Evolutionary conservation across 2,329 filamentous ascomycete species (phyloP), one percentile per base, ranked within the genome.

Genomic region (Fusarium decemcellulare): DNA sequence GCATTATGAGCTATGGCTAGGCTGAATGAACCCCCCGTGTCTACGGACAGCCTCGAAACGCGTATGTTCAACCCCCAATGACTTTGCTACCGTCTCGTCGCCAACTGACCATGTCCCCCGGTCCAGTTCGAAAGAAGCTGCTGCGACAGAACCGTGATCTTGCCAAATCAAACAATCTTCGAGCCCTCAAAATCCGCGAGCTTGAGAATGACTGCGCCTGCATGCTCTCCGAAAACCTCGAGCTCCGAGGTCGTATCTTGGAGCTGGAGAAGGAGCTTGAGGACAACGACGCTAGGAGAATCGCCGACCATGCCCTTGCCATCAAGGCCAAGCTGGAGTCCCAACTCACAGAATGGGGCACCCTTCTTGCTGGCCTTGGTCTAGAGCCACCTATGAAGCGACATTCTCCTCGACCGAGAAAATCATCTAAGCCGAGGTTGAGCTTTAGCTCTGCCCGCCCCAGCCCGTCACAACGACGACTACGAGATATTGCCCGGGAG

Each of bases 111-210:
- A 46, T 68, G 51, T 72, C 53, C 56, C 60, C 44, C 55, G 57
- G 50, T 66, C 11, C 73, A 95, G 92, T 95, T 63, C 92, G 93
- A 78, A 88, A 91, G 75, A 91, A 92, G 77, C 93, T 95, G 76
- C 84, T 95, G 74, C 88, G 93, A 58, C 93, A 96, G 78, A 97
- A 97, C 78, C 88, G 92, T 80, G 93, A 96, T 75, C 91, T 96
- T 68, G 93, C 93, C 67, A 90, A 91, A 77, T 89, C 87, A 74
- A 96, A 97, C 81, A 93, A 93, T 27, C 86, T 88, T 53, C 92
- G 95, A 78, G 92, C 92, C 34, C 85, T 93, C 34, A 91, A 91
- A 70, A 95, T 96, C 73, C 90, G 93, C 64, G 88, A 86, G 68
- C 86, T 96, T 62, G 93, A 95, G 76, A 89, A 90, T 76, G 92